Evolutionary conservation across 768 basidiomycete genomes (phyloP).

Genomic region (Amanita muscaria): DNA sequence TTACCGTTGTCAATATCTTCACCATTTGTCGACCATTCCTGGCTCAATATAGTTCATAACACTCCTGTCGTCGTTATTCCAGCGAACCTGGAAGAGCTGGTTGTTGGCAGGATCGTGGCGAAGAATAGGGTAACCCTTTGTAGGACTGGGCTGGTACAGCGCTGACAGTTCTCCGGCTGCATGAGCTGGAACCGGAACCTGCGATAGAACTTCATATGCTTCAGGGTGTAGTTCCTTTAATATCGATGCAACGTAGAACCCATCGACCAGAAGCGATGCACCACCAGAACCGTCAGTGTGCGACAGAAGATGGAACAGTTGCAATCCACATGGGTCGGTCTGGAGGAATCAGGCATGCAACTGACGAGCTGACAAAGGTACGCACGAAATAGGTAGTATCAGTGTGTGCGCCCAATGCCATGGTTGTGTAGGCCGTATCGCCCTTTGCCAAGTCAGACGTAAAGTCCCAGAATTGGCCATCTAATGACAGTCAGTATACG

Average conservation of each 20-base stretch:
- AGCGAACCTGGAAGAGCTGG: slow-evolving; percentile 70
- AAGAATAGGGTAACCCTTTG: slow-evolving; percentile 61
- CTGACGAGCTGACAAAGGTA: slow-evolving; percentile 5
- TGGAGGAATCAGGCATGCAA: slow-evolving; percentile 21
- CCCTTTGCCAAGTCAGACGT: slow-evolving; percentile 85
- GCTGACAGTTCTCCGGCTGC: slow-evolving; percentile 71
- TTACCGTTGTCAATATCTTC: slow-evolving; percentile 6
- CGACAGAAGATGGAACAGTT: slow-evolving; percentile 89
- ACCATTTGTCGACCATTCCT: slow-evolving; percentile 70
- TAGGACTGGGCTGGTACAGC: slow-evolving; percentile 50
- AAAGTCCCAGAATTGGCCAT: slow-evolving; percentile 97
- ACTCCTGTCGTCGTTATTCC: slow-evolving; percentile 94
- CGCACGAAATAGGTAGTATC: slow-evolving; percentile 61
- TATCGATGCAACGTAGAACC: slow-evolving; percentile 83
- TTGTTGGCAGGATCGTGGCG: slow-evolving; percentile 51
- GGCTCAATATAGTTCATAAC: slow-evolving; percentile 57
- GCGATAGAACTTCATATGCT: slow-evolving; percentile 60
- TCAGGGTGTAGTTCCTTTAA: slow-evolving; percentile 66
- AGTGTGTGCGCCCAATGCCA: slow-evolving; percentile 79
- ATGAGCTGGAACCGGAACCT: slow-evolving; percentile 67
- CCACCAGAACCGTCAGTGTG: slow-evolving; percentile 79
- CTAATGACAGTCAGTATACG: too few relatives aligned
- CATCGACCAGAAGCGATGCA: slow-evolving; percentile 87
- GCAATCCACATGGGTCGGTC: slow-evolving; percentile 94
- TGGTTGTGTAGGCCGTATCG: slow-evolving; percentile 89